Conservation (phyloP, 1,139 yeast species). For the Nakaseomyces nivariensis region DNA sequence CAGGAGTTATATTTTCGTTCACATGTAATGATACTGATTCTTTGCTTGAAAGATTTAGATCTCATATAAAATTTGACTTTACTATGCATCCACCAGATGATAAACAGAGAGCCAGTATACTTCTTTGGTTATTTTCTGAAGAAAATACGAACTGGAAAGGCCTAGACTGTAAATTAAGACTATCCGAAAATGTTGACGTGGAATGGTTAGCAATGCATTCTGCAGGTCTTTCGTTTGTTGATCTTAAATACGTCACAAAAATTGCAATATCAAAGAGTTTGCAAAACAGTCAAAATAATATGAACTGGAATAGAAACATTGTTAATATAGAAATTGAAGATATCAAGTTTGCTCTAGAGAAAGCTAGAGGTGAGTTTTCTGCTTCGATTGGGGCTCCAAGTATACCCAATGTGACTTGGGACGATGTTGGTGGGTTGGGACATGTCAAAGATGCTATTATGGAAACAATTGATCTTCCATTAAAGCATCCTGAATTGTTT, state of each 20-base stretch:
- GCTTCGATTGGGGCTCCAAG: slow-evolving; percentile 96
- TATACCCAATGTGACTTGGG: slow-evolving; percentile 94
- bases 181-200: slow-evolving; percentile 46
- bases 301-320: slow-evolving; percentile 17
- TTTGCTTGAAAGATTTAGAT: slow-evolving; percentile 56
- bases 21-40: slow-evolving; percentile 67
- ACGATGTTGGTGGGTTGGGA: slow-evolving; percentile 67
- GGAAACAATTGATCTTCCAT: slow-evolving; percentile 93
- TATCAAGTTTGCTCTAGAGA: slow-evolving; percentile 62
- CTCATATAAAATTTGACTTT: slow-evolving; percentile 67
- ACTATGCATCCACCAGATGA: slow-evolving; percentile 73
- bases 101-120: slow-evolving; percentile 55
- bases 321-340: slow-evolving; percentile 47
- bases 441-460: slow-evolving; percentile 82
- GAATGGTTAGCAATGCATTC: slow-evolving; percentile 67
- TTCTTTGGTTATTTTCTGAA: slow-evolving; percentile 36
- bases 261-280: slow-evolving; percentile 53
- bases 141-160: slow-evolving; percentile 20
- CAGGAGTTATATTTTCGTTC: slow-evolving; percentile 47
- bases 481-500: slow-evolving; percentile 85
- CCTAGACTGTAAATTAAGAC: background rate
- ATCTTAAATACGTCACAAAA: slow-evolving; percentile 60
- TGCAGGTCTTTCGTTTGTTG: slow-evolving; percentile 88
- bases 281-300: slow-evolving; percentile 25
- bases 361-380: slow-evolving; percentile 79